Conservation (phyloP, 139 green algal species). For the Chlamydomonas sphaeroides region DNA sequence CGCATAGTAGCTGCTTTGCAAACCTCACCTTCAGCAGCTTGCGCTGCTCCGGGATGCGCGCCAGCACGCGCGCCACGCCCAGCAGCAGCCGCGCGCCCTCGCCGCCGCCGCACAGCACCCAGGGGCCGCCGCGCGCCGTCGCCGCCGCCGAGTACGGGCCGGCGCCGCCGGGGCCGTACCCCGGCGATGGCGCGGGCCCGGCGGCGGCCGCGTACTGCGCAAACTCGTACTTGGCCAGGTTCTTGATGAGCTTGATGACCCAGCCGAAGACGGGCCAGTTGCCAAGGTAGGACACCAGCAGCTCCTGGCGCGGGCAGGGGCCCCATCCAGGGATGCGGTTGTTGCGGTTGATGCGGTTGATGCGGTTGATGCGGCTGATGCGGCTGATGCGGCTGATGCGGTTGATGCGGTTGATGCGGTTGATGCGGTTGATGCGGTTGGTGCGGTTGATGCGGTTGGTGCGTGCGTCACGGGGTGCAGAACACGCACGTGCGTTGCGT, state of each 20-base stretch:
- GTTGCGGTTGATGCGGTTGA: too few relatives aligned
- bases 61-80: conserved; percentile 47
- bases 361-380: too few relatives aligned
- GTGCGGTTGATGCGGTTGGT: too few relatives aligned
- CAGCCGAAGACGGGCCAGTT: conserved; percentile 47
- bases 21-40: conserved; percentile 61
- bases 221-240: conserved; percentile 48
- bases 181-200: neutral
- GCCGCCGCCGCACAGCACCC: neutral
- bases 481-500: too few relatives aligned
- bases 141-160: neutral
- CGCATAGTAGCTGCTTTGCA: too few relatives aligned
- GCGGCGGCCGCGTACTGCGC: neutral
- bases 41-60: conserved; percentile 47
- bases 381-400: too few relatives aligned
- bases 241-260: conserved; percentile 51
- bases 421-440: too few relatives aligned
- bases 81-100: conserved; percentile 50
- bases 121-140: neutral
- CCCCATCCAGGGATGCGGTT: too few relatives aligned
- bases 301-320: conserved; percentile 38
- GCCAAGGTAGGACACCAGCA: conserved; percentile 47
- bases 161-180: neutral
- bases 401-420: too few relatives aligned
- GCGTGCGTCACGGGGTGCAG: too few relatives aligned